These are phyloP conservation scores for Eremothecium gossypii DNA, from an alignment of 1,139 yeast species.

Conservation along the genomic window DNA sequence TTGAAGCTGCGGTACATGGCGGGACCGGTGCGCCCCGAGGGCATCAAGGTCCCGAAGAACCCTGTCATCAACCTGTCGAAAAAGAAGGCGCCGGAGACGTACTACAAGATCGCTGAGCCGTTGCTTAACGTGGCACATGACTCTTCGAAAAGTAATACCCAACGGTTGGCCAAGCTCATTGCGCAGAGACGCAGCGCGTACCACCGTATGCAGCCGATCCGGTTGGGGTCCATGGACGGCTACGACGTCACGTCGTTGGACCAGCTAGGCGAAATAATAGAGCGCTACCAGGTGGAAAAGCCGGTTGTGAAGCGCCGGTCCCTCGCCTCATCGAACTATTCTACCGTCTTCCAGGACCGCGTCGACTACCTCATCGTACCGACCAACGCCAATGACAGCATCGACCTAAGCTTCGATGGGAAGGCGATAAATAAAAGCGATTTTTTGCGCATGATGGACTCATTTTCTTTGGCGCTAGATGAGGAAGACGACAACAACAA, in stretches of 20 bases:
- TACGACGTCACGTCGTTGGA: slow-evolving; percentile 6
- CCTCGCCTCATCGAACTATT: slow-evolving; percentile 3
- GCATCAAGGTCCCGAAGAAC: background rate
- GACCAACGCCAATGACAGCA: slow-evolving; percentile 20
- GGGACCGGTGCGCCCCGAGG: slow-evolving; percentile 1
- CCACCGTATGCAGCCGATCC: slow-evolving; percentile 6
- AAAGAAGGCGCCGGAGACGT: slow-evolving; percentile 4
- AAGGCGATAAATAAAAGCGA: slow-evolving; percentile 36
- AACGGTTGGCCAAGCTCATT: slow-evolving; percentile 1
- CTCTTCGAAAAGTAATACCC: slow-evolving; percentile 2
- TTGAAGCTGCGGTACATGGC: slow-evolving; percentile 1
- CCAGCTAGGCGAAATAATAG: slow-evolving; percentile 4
- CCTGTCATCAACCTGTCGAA: slow-evolving; percentile 2
- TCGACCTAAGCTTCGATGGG: slow-evolving; percentile 36
- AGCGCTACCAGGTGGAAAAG: slow-evolving; percentile 3
- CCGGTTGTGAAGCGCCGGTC: slow-evolving; percentile 2
- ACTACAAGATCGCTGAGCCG: slow-evolving; percentile 5
- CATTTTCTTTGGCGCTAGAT: slow-evolving; percentile 27
- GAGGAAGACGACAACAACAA: slow-evolving; percentile 19
- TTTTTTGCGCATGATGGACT: slow-evolving; percentile 33
- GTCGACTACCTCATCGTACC: slow-evolving; percentile 8
- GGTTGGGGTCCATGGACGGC: slow-evolving; percentile 5
- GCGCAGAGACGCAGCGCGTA: slow-evolving; percentile 1
- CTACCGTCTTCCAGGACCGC: slow-evolving; percentile 3
- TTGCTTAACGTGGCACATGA: slow-evolving; percentile 1